These are phyloP conservation scores for Clarireedia paspali DNA, from an alignment of 2,329 filamentous ascomycete genomes.

Conservation along the genomic window DNA sequence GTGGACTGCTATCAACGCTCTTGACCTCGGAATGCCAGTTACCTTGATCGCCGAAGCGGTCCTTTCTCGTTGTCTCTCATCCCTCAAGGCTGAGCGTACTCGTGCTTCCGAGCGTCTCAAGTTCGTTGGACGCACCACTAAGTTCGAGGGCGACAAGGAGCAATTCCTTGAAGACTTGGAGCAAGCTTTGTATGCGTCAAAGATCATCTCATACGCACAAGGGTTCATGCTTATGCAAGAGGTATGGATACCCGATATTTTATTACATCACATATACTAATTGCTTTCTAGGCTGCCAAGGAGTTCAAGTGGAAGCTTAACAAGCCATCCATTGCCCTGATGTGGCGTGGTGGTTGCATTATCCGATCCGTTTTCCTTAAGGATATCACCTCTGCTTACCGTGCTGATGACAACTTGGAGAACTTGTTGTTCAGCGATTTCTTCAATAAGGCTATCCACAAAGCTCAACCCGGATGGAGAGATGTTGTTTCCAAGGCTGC, in stretches of 20 bases:
- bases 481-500: slow-evolving; percentile 87
- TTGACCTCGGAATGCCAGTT: slow-evolving; percentile 97
- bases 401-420: slow-evolving; percentile 86
- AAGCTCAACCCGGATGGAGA: slow-evolving; percentile 87
- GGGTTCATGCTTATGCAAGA: slow-evolving; percentile 99
- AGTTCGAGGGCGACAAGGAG: slow-evolving; percentile 84
- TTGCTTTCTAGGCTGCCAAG: slow-evolving; percentile 65
- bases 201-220: slow-evolving; percentile 99
- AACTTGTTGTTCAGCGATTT: slow-evolving; percentile 98
- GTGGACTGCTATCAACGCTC: slow-evolving; percentile 98
- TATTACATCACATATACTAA: slow-evolving; percentile 18
- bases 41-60: slow-evolving; percentile 97
- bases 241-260: slow-evolving; percentile 38
- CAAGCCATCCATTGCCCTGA: slow-evolving; percentile 99
- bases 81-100: slow-evolving; percentile 86
- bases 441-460: slow-evolving; percentile 99
- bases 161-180: slow-evolving; percentile 95
- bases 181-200: slow-evolving; percentile 97
- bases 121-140: slow-evolving; percentile 63
- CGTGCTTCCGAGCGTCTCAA: slow-evolving; percentile 73
- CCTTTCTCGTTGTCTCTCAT: slow-evolving; percentile 87
- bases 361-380: slow-evolving; percentile 99
- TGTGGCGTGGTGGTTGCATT: slow-evolving; percentile 99
- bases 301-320: slow-evolving; percentile 98
- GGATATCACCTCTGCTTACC: slow-evolving; percentile 98